A percentile compares a stretch with the other conserved stretches of the same genome.
phyloP scores from a whole-genome alignment of 208 protist genomes.

The Hexamita inflata region DNA sequence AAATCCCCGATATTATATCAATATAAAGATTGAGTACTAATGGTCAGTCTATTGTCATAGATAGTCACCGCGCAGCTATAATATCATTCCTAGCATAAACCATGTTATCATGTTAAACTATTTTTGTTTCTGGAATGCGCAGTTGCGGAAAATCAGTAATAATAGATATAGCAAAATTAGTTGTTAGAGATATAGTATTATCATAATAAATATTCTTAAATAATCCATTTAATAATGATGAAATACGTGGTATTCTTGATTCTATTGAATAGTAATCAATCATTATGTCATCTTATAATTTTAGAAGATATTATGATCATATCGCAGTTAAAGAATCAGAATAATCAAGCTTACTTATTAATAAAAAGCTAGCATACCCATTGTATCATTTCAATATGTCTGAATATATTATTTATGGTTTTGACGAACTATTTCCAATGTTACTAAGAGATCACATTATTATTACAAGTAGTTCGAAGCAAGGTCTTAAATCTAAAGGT shows the following conservation, averaged over 20 bases:
- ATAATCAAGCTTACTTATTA: background rate
- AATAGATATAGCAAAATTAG: background rate
- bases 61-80: background rate
- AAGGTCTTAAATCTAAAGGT: background rate
- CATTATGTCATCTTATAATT: background rate
- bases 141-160: background rate
- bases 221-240: background rate
- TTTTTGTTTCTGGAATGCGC: background rate
- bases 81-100: background rate
- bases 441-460: background rate
- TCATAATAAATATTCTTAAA: background rate
- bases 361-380: background rate
- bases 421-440: background rate
- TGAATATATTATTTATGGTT: background rate
- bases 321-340: background rate
- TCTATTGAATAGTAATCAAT: background rate
- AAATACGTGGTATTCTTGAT: background rate
- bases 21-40: background rate
- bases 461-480: background rate
- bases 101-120: background rate
- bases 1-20: background rate
- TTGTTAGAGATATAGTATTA: background rate
- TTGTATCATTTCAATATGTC: background rate
- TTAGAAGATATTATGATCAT: background rate
- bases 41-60: background rate